A percentile compares a stretch with the other conserved stretches of the same genome.
Conservation (phyloP, 805 yeast species). For the Cyberlindnera sargentensis region DNA sequence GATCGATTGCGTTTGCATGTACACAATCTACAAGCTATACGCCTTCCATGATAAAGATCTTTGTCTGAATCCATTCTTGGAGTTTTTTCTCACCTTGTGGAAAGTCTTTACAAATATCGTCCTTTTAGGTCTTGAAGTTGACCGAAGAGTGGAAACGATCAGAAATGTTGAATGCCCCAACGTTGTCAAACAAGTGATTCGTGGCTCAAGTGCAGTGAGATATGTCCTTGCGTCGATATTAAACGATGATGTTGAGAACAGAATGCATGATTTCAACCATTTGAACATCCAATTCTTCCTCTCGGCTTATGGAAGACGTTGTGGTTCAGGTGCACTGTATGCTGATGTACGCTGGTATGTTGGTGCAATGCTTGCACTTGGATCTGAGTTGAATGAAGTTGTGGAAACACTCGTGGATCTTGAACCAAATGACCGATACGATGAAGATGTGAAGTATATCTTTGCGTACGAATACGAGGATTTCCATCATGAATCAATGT, state of each 20-base stretch:
- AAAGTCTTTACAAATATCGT: conserved; percentile 56
- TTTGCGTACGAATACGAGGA: conserved; percentile 49
- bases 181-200: conserved; percentile 40
- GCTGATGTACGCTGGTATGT: conserved; percentile 54
- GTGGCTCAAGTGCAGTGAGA: conserved; percentile 61
- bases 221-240: conserved; percentile 54
- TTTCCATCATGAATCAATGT: conserved; percentile 26
- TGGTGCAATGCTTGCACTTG: conserved; percentile 46
- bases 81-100: conserved; percentile 55
- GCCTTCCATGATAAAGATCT: conserved; percentile 29
- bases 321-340: conserved; percentile 51
- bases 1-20: conserved; percentile 35
- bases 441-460: conserved; percentile 59
- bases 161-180: conserved; percentile 31
- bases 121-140: conserved; percentile 53
- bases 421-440: conserved; percentile 57
- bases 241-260: conserved; percentile 37
- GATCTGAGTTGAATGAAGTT: conserved; percentile 40
- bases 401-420: conserved; percentile 48
- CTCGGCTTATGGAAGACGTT: conserved; percentile 60
- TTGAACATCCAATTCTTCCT: conserved; percentile 53
- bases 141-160: conserved; percentile 40
- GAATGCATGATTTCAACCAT: conserved; percentile 50
- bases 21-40: conserved; percentile 38
- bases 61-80: conserved; percentile 55